These are phyloP conservation scores for Scedosporium boydii DNA, from an alignment of 2,329 filamentous ascomycete species.

Conservation along the genomic window DNA sequence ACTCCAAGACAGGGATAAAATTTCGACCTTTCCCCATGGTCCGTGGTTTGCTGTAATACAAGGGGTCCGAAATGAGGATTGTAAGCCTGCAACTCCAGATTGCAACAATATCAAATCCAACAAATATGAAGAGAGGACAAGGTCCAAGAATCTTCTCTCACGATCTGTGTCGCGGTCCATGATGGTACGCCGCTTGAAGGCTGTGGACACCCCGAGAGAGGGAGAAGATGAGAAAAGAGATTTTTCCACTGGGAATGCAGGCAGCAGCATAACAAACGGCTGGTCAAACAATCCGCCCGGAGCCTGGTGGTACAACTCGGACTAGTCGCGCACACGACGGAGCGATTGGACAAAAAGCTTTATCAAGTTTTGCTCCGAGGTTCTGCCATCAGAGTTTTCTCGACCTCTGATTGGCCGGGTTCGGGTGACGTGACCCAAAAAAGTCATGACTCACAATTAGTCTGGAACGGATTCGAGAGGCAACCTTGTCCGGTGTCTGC, in stretches of 20 bases:
- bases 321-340: background rate
- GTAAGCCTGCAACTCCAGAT: constrained; percentile 18
- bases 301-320: background rate
- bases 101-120: constrained; percentile 9
- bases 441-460: background rate
- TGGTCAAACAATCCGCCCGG: background rate
- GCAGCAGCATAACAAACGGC: background rate
- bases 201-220: background rate
- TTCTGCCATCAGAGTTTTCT: constrained; percentile 1
- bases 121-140: too few species aligned
- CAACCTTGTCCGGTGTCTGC: background rate
- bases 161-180: background rate
- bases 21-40: constrained; percentile 11
- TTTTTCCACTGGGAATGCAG: constrained; percentile 8
- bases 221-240: constrained; percentile 7
- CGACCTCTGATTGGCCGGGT: background rate
- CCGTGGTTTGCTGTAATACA: background rate
- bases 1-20: background rate
- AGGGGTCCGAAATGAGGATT: constrained; percentile 17
- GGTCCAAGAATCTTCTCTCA: constrained; percentile 6
- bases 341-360: background rate
- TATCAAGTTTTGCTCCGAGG: background rate
- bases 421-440: background rate
- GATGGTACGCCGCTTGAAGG: background rate
- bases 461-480: background rate